A percentile compares a stretch with the other conserved stretches of the same genome.
phyloP scores from a whole-genome alignment of 495 filamentous ascomycete genomes.

The Podospora bellae-mahoneyi region DNA sequence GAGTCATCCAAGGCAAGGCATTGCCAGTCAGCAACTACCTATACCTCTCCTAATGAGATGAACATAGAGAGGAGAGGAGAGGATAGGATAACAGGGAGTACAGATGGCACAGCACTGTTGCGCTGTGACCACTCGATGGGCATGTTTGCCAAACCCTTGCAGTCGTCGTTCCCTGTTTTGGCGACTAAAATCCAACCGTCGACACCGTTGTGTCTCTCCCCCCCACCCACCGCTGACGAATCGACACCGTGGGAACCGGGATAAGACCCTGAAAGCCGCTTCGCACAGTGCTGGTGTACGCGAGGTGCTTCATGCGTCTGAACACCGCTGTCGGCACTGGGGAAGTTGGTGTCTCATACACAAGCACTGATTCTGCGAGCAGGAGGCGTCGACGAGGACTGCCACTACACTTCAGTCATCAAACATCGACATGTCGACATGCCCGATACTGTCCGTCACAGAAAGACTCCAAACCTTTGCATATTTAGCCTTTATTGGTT shows the following conservation, averaged over 20 bases:
- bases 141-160: background rate
- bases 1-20: background rate
- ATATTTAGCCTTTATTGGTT: background rate
- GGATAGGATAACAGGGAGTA: background rate
- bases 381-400: no score
- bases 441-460: no score
- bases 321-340: no score
- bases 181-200: slow-evolving; percentile 2
- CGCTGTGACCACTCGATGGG: background rate
- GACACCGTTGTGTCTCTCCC: background rate
- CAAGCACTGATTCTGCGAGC: no score
- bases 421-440: no score
- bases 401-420: no score
- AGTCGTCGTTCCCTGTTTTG: slow-evolving; percentile 2
- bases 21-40: background rate
- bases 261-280: slow-evolving; percentile 5
- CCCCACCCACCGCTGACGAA: slow-evolving; percentile 3
- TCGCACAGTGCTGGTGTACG: background rate
- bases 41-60: background rate
- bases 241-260: background rate
- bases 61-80: background rate
- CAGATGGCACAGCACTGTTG: background rate
- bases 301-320: background rate
- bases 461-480: no score
- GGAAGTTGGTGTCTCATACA: no score